Base-by-base conservation (phyloP, 2,329 filamentous ascomycete genomes). In the Claviceps sp. region DNA sequence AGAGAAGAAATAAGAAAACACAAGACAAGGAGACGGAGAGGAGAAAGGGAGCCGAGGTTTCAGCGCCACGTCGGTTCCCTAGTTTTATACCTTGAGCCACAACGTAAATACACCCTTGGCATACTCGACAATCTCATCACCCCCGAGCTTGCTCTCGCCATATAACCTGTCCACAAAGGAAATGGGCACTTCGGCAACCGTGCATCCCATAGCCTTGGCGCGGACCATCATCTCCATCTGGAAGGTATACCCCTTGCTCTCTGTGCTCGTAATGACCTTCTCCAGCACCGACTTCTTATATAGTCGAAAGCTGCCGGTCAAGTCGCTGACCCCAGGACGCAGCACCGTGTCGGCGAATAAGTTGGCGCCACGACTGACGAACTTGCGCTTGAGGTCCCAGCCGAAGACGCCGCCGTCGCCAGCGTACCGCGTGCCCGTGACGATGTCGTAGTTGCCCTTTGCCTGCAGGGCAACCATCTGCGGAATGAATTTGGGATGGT, bases 141-240 rank as follows among this genome's bases (percentile, higher is more conserved):
- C 89, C 24, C 91, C 90, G 50, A 98, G 76, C 77, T 97, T 98
- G 65, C 84, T 89, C 73, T 95, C 91, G 37, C 93, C 93, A 66
- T 95, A 98, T 47, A 98, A 70, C 53, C 93, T 82, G 68, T 98
- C 94, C 42, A 97, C 93, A 68, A 98, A 98, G 24, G 81, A 87
- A 60, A 98, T 98, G 13, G 93, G 93, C 55, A 95, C 91, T 76
- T 98, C 93, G 16, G 87, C 88, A 37, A 98, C 91, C 40, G 84
- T 87, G 73, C 81, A 95, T 1, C 93, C 91, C 87, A 96, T 90
- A 16, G 86, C 87, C 80, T 96, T 96, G 38, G 93, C 93, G 56
- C 90, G 79, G 8, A 97, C 91, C 84, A 96, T 97, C 82, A 98
- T 86, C 77, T 96, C 91, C 93, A 98, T 98, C 81, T 98, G 93